These are phyloP conservation scores for Quambalaria eucalypti DNA, from an alignment of 1,284 basidiomycete genomes.

Conservation along the genomic window DNA sequence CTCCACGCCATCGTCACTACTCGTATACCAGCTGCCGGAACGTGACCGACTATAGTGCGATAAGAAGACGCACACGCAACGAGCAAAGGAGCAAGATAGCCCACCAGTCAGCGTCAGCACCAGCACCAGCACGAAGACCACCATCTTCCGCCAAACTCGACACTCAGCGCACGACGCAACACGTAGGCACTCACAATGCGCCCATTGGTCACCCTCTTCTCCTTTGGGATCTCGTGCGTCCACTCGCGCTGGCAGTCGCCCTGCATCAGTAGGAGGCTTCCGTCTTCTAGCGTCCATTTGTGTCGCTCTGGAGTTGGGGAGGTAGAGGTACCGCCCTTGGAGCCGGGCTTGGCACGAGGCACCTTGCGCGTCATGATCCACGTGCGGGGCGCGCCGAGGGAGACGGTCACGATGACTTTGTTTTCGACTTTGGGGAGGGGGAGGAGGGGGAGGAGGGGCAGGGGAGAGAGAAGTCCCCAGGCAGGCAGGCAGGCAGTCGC, in stretches of 20 bases:
- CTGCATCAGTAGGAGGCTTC: slow-evolving; percentile 55
- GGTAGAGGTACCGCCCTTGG: not conserved
- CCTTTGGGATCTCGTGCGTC: slow-evolving; percentile 48
- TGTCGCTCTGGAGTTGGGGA: slow-evolving; percentile 2
- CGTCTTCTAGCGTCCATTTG: slow-evolving; percentile 49
- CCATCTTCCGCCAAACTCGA: no score
- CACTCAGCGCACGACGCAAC: not conserved
- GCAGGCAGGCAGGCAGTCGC: no score
- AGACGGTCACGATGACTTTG: slow-evolving; percentile 53
- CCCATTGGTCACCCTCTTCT: slow-evolving; percentile 22
- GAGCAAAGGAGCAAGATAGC: not conserved
- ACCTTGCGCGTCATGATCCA: slow-evolving; percentile 50
- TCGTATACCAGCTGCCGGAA: slow-evolving; percentile 27
- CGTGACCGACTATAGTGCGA: slow-evolving; percentile 16
- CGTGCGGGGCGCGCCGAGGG: slow-evolving; percentile 51
- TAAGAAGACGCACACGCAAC: not conserved
- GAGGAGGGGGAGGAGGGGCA: not conserved
- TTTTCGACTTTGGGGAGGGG: slow-evolving; percentile 15
- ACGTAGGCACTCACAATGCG: slow-evolving; percentile 11
- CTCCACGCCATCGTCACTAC: no score
- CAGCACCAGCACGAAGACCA: no score
- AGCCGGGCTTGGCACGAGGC: not conserved
- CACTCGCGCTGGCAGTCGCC: slow-evolving; percentile 53
- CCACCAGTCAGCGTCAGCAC: not conserved
- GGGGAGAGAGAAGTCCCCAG: not conserved